Evolutionary conservation across 345 rosid species (phyloP).

Genomic region (Syzygium aqueum): DNA sequence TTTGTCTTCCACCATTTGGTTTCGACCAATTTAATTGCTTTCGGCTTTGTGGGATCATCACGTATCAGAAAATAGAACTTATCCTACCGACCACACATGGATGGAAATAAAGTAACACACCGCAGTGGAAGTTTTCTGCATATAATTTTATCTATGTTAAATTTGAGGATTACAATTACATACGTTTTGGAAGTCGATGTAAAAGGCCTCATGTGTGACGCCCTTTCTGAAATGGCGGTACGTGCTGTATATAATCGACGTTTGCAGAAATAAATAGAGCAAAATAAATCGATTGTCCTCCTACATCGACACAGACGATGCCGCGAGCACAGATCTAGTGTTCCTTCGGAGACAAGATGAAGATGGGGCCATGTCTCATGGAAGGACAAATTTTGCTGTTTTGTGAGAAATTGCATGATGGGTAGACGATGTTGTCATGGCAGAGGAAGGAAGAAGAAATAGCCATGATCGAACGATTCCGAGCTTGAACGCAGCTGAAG

Average conservation of each 20-base stretch:
- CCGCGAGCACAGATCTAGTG: fast-evolving
- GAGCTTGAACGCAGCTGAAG: background rate
- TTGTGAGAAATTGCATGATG: background rate
- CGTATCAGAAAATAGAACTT: background rate
- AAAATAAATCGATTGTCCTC: background rate
- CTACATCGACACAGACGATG: background rate
- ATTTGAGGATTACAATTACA: background rate
- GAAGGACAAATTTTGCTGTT: background rate
- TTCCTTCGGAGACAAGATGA: background rate
- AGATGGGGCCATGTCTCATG: background rate
- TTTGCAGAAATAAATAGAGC: background rate
- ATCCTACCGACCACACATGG: background rate
- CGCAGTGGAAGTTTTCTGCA: background rate
- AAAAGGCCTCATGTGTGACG: background rate
- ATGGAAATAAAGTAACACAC: background rate
- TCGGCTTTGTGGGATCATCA: background rate
- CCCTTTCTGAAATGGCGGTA: background rate
- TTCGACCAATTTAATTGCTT: background rate
- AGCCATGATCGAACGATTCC: background rate
- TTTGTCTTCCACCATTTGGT: background rate
- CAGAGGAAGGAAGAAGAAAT: background rate
- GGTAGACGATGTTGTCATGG: background rate
- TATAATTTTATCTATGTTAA: background rate
- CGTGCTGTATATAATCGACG: background rate
- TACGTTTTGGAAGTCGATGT: background rate